Percentiles rank a stretch among this genome's conserved stretches.
These are phyloP conservation scores for Lumnitzera racemosa DNA, from an alignment of 345 rosid species.

Conservation along the genomic window DNA sequence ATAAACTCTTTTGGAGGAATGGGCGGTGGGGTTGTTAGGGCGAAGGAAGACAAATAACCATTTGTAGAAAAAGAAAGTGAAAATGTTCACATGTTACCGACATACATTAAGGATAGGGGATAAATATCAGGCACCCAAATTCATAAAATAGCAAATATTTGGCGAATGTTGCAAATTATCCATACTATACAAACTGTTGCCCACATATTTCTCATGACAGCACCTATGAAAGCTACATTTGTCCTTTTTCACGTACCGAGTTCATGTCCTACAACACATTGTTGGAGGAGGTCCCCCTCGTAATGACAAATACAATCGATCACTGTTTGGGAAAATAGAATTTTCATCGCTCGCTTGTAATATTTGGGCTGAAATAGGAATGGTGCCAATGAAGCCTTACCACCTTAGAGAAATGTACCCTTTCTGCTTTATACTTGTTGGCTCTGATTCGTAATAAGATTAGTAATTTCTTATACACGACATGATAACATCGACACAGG, in stretches of 20 bases:
- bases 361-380: neutral
- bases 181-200: neutral
- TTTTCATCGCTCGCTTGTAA: neutral
- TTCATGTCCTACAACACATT: conserved; percentile 2
- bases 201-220: neutral
- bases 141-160: conserved; percentile 4
- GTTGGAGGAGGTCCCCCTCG: conserved; percentile 21
- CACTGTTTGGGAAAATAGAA: too few species aligned
- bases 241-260: neutral
- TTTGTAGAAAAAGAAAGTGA: too few species aligned
- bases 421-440: too few species aligned
- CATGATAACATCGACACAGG: too few species aligned
- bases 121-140: neutral
- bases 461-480: too few species aligned
- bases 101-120: too few species aligned
- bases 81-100: too few species aligned
- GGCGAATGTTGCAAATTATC: conserved; percentile 6
- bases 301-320: neutral
- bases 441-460: too few species aligned
- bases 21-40: too few species aligned
- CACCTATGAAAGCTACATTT: conserved; percentile 5
- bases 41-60: too few species aligned
- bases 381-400: neutral
- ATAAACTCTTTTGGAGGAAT: too few species aligned
- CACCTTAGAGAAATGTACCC: too few species aligned